Percentiles rank a stretch among this genome's conserved stretches.
Conservation (phyloP, 306 rosid genomes). For the Mimosa pudica region DNA sequence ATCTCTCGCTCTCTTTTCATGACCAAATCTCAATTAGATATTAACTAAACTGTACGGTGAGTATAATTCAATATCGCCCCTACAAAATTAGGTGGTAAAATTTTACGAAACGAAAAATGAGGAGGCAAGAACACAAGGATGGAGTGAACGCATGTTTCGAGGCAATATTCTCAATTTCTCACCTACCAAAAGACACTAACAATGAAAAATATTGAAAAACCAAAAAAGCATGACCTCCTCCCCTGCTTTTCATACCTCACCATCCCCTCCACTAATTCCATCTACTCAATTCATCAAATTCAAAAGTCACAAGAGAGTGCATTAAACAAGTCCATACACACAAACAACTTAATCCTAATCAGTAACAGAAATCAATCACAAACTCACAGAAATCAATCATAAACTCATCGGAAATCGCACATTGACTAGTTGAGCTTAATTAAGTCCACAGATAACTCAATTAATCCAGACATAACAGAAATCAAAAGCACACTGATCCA, state of each 20-base stretch:
- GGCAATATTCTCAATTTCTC: background rate
- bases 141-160: background rate
- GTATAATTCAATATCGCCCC: background rate
- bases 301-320: background rate
- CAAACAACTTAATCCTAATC: too few species aligned
- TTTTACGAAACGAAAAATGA: background rate
- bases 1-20: too few species aligned
- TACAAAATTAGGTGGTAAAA: background rate
- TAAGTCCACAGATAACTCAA: too few species aligned
- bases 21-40: too few species aligned
- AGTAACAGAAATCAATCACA: too few species aligned
- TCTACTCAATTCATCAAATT: background rate
- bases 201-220: background rate
- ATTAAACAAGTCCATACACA: background rate
- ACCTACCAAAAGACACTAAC: background rate
- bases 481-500: too few species aligned
- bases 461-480: too few species aligned
- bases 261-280: background rate
- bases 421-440: too few species aligned
- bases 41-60: too few species aligned
- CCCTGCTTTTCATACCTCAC: background rate
- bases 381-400: too few species aligned
- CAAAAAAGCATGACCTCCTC: conserved; percentile 2
- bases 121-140: background rate
- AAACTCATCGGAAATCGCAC: too few species aligned